Evolutionary conservation across 2,329 filamentous ascomycete species (phyloP).

Genomic region (Ophiocordyceps sinensis): DNA sequence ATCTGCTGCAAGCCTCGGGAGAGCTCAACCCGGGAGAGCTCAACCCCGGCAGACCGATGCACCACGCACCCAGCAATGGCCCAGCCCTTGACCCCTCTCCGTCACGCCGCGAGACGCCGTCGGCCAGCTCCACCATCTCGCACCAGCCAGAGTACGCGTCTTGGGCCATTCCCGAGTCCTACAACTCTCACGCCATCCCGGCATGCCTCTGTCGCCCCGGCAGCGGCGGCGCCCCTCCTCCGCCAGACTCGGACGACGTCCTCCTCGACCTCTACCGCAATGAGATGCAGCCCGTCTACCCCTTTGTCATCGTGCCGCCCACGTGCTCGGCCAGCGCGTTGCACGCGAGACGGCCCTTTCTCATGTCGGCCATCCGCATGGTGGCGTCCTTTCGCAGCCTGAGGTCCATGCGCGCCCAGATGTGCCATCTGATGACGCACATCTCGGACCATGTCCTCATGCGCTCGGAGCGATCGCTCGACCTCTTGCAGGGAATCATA

Average conservation of each 20-base stretch:
- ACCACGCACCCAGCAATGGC: not conserved
- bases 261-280: conserved; percentile 29
- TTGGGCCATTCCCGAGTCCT: conserved; percentile 23
- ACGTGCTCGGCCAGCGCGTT: conserved; percentile 21
- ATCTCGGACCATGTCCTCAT: conserved; percentile 34
- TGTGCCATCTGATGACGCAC: conserved; percentile 30
- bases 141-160: conserved; percentile 5
- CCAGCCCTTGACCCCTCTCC: not conserved
- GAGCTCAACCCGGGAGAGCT: conserved; percentile 20
- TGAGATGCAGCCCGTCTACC: conserved; percentile 27
- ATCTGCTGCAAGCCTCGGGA: conserved; percentile 28
- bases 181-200: conserved; percentile 30
- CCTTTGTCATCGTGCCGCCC: conserved; percentile 30
- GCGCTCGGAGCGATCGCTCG: conserved; percentile 32
- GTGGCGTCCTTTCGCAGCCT: conserved; percentile 32
- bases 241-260: conserved; percentile 29
- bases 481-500: conserved; percentile 33
- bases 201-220: conserved; percentile 32
- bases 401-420: conserved; percentile 33
- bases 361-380: conserved; percentile 35
- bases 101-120: conserved; percentile 10
- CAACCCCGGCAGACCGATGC: conserved; percentile 6
- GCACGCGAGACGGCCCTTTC: conserved; percentile 25
- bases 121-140: conserved; percentile 5
- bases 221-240: conserved; percentile 21